Conservation (phyloP, 108 stramenopile genomes). For the Pseudonitzschia multistriata region DNA sequence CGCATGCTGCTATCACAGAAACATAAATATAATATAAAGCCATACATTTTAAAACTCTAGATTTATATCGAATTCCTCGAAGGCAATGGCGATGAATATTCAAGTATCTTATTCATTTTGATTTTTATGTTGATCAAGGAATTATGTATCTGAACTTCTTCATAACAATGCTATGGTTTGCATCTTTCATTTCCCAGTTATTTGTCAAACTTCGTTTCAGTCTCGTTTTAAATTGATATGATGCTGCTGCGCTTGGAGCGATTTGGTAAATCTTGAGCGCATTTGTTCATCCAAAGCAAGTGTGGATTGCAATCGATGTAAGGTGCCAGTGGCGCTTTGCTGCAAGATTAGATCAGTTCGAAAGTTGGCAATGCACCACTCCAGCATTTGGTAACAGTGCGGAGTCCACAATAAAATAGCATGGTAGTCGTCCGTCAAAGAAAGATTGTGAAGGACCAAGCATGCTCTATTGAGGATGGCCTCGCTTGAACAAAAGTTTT, state of each 20-base stretch:
- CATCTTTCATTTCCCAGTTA: too few relatives aligned
- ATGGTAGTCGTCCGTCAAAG: conserved; percentile 78
- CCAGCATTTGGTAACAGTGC: conserved; percentile 82
- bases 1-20: too few relatives aligned
- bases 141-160: too few relatives aligned
- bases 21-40: not conserved
- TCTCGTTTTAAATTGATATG: conserved; percentile 36
- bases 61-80: too few relatives aligned
- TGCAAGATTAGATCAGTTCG: conserved; percentile 80
- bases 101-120: too few relatives aligned
- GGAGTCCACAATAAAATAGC: conserved; percentile 75
- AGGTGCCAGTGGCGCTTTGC: conserved; percentile 80
- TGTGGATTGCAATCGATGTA: conserved; percentile 66
- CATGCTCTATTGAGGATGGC: conserved; percentile 90
- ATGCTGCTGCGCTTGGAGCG: conserved; percentile 40
- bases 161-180: too few relatives aligned
- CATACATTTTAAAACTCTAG: too few relatives aligned
- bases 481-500: conserved; percentile 85
- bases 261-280: conserved; percentile 35
- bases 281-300: conserved; percentile 31
- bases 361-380: conserved; percentile 86
- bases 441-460: conserved; percentile 90
- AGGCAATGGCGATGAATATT: too few relatives aligned
- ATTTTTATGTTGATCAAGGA: too few relatives aligned
- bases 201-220: conserved; percentile 29